Conservation (phyloP, 2,329 filamentous ascomycete genomes). For the Sarocladiaceae sp. region DNA sequence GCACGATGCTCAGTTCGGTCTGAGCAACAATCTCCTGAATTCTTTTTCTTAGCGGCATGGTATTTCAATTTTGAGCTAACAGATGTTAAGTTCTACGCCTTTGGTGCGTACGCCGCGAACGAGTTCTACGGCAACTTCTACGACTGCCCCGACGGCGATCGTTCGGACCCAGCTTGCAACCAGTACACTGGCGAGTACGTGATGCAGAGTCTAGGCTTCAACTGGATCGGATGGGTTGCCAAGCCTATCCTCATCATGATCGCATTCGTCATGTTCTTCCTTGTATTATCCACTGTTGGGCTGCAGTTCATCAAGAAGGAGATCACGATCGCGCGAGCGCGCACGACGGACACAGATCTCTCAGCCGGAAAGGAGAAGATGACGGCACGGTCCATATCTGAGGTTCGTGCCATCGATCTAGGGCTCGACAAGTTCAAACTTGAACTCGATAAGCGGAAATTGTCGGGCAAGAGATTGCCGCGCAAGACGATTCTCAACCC, state of each 20-base stretch:
- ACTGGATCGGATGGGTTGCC: slow-evolving; percentile 57
- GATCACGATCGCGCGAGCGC: slow-evolving; percentile 64
- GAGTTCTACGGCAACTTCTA: slow-evolving; percentile 72
- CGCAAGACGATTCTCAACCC: slow-evolving; percentile 61
- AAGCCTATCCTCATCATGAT: slow-evolving; percentile 61
- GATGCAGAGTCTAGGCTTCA: slow-evolving; percentile 65
- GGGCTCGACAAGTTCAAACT: slow-evolving; percentile 61
- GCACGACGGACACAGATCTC: slow-evolving; percentile 54
- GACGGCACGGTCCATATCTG: slow-evolving; percentile 43
- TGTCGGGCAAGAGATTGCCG: slow-evolving; percentile 46
- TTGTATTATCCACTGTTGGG: slow-evolving; percentile 54
- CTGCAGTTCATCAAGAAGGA: slow-evolving; percentile 62
- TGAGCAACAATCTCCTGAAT: too few species aligned
- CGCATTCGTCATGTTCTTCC: slow-evolving; percentile 61
- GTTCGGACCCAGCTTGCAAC: slow-evolving; percentile 59
- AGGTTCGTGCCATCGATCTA: slow-evolving; percentile 60
- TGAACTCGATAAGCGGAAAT: slow-evolving; percentile 56
- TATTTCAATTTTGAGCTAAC: slow-evolving; percentile 17
- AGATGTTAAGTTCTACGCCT: slow-evolving; percentile 56
- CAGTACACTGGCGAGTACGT: slow-evolving; percentile 68
- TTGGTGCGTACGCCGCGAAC: slow-evolving; percentile 67
- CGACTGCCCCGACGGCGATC: slow-evolving; percentile 64
- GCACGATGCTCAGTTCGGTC: too few species aligned
- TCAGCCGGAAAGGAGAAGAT: slow-evolving; percentile 70
- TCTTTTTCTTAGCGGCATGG: neutral